Evolutionary conservation across 108 stramenopile genomes (phyloP).

Genomic region (Poteriospumella lacustris): DNA sequence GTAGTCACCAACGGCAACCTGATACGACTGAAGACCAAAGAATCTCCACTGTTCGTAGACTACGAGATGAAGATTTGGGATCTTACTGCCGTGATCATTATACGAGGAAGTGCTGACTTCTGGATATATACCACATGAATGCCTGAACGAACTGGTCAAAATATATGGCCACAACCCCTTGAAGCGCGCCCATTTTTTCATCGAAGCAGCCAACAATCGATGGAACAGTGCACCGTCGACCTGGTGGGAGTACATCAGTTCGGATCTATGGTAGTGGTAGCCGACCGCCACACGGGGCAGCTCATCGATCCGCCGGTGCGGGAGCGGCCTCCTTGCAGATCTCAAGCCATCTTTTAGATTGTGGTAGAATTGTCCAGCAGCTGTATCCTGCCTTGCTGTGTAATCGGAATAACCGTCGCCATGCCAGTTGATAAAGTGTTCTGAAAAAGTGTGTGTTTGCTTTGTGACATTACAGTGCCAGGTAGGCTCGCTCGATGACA

Average conservation of each 20-base stretch:
- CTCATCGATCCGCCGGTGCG: too few species aligned
- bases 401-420: too few species aligned
- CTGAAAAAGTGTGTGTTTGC: too few species aligned
- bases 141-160: constrained; percentile 8
- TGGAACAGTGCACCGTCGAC: constrained; percentile 18
- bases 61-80: background rate
- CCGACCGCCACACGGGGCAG: background rate
- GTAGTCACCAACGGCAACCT: background rate
- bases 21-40: background rate
- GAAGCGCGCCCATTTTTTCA: background rate
- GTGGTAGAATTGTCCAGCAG: too few species aligned
- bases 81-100: background rate
- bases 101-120: background rate
- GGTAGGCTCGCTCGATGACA: too few species aligned
- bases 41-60: background rate
- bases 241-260: constrained; percentile 23
- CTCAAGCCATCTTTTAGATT: too few species aligned
- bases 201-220: constrained; percentile 13
- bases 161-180: constrained; percentile 19
- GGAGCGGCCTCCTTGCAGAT: too few species aligned
- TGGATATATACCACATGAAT: background rate
- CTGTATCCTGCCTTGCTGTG: too few species aligned
- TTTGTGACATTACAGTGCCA: too few species aligned
- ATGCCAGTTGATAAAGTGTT: too few species aligned
- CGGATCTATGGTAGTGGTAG: constrained; percentile 25